A percentile compares a stretch with the other conserved stretches of the same genome.
phyloP scores from a whole-genome alignment of 169 alveolate species.

The Plasmodium gallinaceum region DNA sequence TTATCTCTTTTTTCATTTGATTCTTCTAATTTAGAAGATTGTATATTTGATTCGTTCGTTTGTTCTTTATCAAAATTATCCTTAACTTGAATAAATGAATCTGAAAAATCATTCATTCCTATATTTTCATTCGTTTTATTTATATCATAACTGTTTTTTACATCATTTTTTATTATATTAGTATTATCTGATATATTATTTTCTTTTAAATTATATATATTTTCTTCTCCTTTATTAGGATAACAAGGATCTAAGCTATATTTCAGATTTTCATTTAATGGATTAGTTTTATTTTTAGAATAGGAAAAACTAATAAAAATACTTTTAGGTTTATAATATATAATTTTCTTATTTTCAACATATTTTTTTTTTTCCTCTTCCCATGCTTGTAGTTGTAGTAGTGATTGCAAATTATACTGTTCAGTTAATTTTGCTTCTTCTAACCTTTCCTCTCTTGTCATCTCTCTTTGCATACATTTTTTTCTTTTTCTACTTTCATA shows the following conservation, averaged over 20 bases:
- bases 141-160: background rate
- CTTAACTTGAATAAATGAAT: no score
- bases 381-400: constrained; percentile 85
- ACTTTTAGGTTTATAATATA: constrained; percentile 56
- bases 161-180: background rate
- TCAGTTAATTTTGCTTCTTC: constrained; percentile 87
- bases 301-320: constrained; percentile 71
- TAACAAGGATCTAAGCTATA: constrained; percentile 40
- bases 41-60: background rate
- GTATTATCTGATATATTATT: background rate
- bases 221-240: background rate
- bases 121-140: background rate
- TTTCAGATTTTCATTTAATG: constrained; percentile 50
- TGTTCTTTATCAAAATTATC: no score
- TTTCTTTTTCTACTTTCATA: constrained; percentile 49
- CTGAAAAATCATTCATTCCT: background rate
- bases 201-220: background rate
- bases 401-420: constrained; percentile 83
- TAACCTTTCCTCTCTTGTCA: constrained; percentile 88
- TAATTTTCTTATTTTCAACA: constrained; percentile 37
- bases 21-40: constrained; percentile 7
- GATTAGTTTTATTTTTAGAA: constrained; percentile 48
- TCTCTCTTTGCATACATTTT: constrained; percentile 62
- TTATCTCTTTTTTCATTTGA: constrained; percentile 17
- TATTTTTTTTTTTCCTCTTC: constrained; percentile 79